Base-by-base conservation (phyloP, 768 basidiomycete genomes). In the Chlorophyllum brunneum region DNA sequence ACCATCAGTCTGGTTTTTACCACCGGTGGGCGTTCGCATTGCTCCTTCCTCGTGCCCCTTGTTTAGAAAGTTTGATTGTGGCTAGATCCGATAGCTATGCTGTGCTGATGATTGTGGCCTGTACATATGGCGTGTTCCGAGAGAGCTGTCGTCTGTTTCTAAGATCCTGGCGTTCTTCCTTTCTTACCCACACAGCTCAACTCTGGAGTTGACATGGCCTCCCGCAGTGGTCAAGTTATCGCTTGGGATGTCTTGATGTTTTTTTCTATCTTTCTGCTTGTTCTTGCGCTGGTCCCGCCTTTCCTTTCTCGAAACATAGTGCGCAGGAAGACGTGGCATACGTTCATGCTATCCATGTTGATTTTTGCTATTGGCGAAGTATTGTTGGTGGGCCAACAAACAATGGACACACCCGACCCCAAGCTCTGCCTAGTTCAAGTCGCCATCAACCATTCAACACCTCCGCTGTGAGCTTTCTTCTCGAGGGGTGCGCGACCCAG, bases 291-390 rank as follows among this genome's bases (percentile, higher is more conserved):
- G 42, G 51, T 52, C 1, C 51, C 51, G 23, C 51, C 51, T 13
- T 10, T 44, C 13, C 27, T 52, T 15, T 52, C 51, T 44, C 51
- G 41, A 13, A 13, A 44, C 23, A 26, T 44, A 4, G 36, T 44
- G 23, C 51, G 51, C 11, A 43, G 51, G 42, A 52, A 52, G 51
- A 52, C 51, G 16, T 52, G 51, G 51, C 33, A 52, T 30, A 43
- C 41, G 11, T 2, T 52, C n/a, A 43, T 52, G 42, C 10, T 52
- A 11, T 44, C 51, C 9, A 20, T 27, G 31, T 33, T 52, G 15
- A 10, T 52, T 20, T 30, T 52, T 29, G 31, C 51, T 4, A 43
- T 44, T 22, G 42, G 42, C 4, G 13, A 26, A 8, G 26, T 52
- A 18, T 23, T 52, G 8, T 31, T 34, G 5, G 42, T 52, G 22